These are phyloP conservation scores for Paramecium tetraurelia DNA, from an alignment of 73 alveolate genomes.

Conservation along the genomic window DNA sequence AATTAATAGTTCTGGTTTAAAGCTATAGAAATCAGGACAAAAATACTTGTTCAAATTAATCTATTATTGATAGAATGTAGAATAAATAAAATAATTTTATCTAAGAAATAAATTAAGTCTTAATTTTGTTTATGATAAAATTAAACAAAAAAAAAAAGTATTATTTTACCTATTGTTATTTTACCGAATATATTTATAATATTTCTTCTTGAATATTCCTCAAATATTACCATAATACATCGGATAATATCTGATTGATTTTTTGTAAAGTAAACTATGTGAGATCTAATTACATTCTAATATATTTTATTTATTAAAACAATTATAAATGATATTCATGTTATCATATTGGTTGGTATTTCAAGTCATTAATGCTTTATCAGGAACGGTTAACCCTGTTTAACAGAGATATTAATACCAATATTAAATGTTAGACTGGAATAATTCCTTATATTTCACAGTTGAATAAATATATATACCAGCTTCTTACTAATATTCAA, in stretches of 20 bases:
- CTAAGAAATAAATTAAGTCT: neutral
- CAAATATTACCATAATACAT: no score
- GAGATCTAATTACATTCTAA: neutral
- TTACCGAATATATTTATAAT: no score
- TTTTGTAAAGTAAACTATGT: neutral
- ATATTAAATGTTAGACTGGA: neutral
- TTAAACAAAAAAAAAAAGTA: no score
- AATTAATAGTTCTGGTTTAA: no score
- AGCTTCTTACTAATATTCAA: neutral
- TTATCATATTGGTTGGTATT: neutral
- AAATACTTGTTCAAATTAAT: neutral
- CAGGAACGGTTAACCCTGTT: neutral
- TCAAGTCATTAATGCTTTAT: neutral
- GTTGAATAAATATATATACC: neutral
- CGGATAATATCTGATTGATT: neutral
- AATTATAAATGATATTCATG: neutral
- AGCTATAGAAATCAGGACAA: no score
- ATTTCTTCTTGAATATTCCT: neutral
- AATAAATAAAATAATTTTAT: no score
- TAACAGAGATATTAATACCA: neutral
- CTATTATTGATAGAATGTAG: neutral
- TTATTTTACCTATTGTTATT: no score
- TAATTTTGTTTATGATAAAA: neutral
- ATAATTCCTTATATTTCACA: neutral
- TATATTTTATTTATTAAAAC: neutral